Conservation (phyloP, 1,284 basidiomycete species). For the Earliella scabrosa region DNA sequence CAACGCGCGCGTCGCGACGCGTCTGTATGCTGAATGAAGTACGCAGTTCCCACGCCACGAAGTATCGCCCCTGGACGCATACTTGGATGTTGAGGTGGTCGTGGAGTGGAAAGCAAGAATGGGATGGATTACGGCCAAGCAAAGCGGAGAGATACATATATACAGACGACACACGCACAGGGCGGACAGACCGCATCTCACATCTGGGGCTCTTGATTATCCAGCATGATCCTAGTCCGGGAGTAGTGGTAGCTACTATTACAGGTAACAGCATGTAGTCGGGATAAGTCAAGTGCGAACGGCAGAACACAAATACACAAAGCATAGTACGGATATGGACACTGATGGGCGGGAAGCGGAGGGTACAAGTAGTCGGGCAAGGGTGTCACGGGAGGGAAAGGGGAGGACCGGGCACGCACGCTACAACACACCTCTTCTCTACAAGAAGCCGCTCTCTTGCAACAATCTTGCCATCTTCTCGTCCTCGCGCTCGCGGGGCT, state of each 20-base stretch:
- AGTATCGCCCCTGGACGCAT: no score
- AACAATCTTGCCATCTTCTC: slow-evolving; percentile 90
- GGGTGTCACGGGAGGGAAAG: slow-evolving; percentile 3
- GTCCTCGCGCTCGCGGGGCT: slow-evolving; percentile 93
- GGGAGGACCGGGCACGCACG: neutral
- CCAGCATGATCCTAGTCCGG: slow-evolving; percentile 27
- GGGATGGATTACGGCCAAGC: neutral
- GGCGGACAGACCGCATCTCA: slow-evolving; percentile 1
- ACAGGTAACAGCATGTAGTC: slow-evolving; percentile 28
- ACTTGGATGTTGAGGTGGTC: no score
- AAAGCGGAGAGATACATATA: neutral
- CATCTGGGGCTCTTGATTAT: slow-evolving; percentile 11
- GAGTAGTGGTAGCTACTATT: slow-evolving; percentile 28
- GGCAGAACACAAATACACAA: slow-evolving; percentile 24
- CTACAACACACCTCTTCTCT: slow-evolving; percentile 23
- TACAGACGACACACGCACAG: neutral
- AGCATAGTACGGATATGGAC: slow-evolving; percentile 18
- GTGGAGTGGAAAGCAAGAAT: neutral
- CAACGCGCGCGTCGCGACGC: neutral
- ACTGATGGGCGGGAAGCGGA: slow-evolving; percentile 5
- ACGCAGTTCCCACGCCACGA: neutral
- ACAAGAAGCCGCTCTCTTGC: slow-evolving; percentile 89
- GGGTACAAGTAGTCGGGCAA: neutral
- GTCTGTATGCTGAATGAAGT: neutral
- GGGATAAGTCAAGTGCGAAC: slow-evolving; percentile 26